These are phyloP conservation scores for Tolypocladium amazonense DNA, from an alignment of 2,329 filamentous ascomycete species.

Conservation along the genomic window DNA sequence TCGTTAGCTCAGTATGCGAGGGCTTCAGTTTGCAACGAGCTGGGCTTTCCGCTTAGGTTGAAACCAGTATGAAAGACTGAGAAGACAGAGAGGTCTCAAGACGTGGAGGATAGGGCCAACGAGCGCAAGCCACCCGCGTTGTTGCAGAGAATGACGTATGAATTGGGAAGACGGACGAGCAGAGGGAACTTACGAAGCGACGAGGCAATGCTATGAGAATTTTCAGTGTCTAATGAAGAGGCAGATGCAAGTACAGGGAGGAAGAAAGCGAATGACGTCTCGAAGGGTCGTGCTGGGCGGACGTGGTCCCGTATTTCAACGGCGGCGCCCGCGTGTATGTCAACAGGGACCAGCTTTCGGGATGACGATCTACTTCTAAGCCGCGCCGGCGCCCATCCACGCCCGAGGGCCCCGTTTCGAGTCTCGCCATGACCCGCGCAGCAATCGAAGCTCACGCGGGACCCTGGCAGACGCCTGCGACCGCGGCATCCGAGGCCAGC, in stretches of 20 bases:
- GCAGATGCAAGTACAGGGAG: not conserved
- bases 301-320: not conserved
- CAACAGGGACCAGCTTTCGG: not conserved
- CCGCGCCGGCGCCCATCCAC: not conserved
- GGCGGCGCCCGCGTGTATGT: not conserved
- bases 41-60: not conserved
- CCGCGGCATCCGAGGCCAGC: not conserved
- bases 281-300: not conserved
- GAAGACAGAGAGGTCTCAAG: not conserved
- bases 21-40: not conserved
- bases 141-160: not conserved
- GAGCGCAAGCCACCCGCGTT: not conserved
- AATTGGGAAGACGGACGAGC: not conserved
- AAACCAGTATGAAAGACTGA: not conserved
- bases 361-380: not conserved
- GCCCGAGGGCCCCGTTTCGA: not conserved
- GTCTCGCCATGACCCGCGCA: not conserved
- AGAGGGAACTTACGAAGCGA: not conserved
- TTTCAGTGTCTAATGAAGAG: not conserved
- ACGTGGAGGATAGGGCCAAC: not conserved
- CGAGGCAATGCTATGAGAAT: not conserved
- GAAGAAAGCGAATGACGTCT: not conserved
- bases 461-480: not conserved
- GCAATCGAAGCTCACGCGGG: not conserved
- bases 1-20: not conserved